A percentile compares a stretch with the other conserved stretches of the same genome.
Evolutionary conservation across 768 basidiomycete genomes (phyloP).

Genomic region (Leccinum longicurvipes): DNA sequence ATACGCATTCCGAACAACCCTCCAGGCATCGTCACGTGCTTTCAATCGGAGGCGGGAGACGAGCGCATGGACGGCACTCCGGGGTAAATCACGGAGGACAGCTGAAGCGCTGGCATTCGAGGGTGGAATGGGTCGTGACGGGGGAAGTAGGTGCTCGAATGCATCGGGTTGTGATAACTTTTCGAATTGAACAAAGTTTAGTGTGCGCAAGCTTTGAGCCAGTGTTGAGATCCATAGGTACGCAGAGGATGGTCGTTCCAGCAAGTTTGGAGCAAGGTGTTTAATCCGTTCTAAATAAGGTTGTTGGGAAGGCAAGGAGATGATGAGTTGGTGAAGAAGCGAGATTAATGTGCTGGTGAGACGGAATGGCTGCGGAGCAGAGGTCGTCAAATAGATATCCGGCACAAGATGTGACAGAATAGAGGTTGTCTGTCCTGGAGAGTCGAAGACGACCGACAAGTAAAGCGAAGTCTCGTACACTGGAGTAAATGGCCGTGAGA

Average conservation of each 20-base stretch:
- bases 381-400: slow-evolving; percentile 36
- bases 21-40: slow-evolving; percentile 56
- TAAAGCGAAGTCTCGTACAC: slow-evolving; percentile 74
- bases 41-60: slow-evolving; percentile 48
- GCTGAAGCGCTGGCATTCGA: neutral
- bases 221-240: slow-evolving; percentile 52
- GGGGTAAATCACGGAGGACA: slow-evolving; percentile 26
- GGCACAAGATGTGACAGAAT: slow-evolving; percentile 60
- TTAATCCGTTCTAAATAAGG: slow-evolving; percentile 36
- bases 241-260: slow-evolving; percentile 36
- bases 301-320: slow-evolving; percentile 63
- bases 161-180: slow-evolving; percentile 35
- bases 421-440: slow-evolving; percentile 57
- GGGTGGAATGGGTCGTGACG: slow-evolving; percentile 1
- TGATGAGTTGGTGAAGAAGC: slow-evolving; percentile 55
- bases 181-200: slow-evolving; percentile 55
- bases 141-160: slow-evolving; percentile 23
- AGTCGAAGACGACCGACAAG: slow-evolving; percentile 60
- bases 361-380: slow-evolving; percentile 18
- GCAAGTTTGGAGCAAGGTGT: slow-evolving; percentile 28
- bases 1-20: slow-evolving; percentile 57
- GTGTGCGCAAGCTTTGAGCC: slow-evolving; percentile 47
- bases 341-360: slow-evolving; percentile 42
- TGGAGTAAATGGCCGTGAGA: slow-evolving; percentile 23
- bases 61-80: slow-evolving; percentile 43